Percentiles rank a stretch among this genome's conserved stretches.
Conservation (phyloP, 139 green algal genomes). For the Pseudopediastrum boryanum region DNA sequence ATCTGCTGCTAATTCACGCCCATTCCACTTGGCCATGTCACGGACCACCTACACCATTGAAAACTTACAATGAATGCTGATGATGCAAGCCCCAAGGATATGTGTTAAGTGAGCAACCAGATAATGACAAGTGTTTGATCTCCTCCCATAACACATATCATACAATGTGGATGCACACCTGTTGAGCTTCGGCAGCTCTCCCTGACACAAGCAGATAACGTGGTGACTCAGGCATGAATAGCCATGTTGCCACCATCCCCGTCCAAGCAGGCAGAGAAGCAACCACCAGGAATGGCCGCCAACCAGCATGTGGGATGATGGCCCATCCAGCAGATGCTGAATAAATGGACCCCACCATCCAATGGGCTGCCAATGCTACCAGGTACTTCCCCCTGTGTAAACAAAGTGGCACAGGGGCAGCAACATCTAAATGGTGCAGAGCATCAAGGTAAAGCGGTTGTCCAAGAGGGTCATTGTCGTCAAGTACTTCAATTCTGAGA, state of each 20-base stretch:
- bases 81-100: no score
- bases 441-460: background rate
- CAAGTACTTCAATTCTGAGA: no score
- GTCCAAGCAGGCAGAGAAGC: conserved; percentile 44
- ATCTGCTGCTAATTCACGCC: no score
- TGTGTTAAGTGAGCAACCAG: no score
- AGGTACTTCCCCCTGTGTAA: conserved; percentile 48
- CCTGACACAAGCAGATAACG: conserved; percentile 49
- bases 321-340: conserved; percentile 47
- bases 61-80: no score
- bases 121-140: no score
- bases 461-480: no score
- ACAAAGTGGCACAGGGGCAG: background rate
- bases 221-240: conserved; percentile 52
- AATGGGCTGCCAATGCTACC: conserved; percentile 44
- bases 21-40: no score
- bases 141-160: background rate
- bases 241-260: background rate
- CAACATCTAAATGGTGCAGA: background rate
- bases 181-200: conserved; percentile 15
- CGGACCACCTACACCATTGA: no score
- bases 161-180: conserved; percentile 17
- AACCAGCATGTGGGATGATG: conserved; percentile 44
- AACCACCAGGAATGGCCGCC: conserved; percentile 49
- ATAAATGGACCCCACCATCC: conserved; percentile 62